Percentiles rank a stretch among this genome's conserved stretches.
Evolutionary conservation across 441 rosid species (phyloP).

Genomic region (Viola pubescens): DNA sequence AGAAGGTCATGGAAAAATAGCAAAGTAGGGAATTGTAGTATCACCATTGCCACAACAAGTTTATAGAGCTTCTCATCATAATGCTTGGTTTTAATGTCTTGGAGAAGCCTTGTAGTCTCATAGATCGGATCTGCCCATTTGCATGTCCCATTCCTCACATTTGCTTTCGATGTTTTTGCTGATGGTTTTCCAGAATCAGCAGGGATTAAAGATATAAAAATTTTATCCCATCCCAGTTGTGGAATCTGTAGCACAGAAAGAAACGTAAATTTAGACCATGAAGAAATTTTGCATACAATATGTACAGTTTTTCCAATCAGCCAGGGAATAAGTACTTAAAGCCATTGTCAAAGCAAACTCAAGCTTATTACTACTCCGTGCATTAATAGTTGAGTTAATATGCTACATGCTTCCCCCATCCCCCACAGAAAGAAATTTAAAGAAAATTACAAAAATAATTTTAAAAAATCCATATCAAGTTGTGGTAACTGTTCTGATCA

Average conservation of each 20-base stretch:
- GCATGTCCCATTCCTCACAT: slow-evolving; percentile 95
- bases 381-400: too few relatives aligned
- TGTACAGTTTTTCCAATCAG: too few relatives aligned
- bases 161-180: slow-evolving; percentile 92
- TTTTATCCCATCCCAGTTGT: slow-evolving; percentile 96
- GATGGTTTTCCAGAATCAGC: slow-evolving; percentile 89
- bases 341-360: too few relatives aligned
- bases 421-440: too few relatives aligned
- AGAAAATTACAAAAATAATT: too few relatives aligned
- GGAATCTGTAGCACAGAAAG: slow-evolving; percentile 49
- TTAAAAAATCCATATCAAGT: too few relatives aligned
- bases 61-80: slow-evolving; percentile 84
- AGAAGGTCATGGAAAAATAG: slow-evolving; percentile 5
- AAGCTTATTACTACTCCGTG: too few relatives aligned
- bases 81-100: slow-evolving; percentile 70
- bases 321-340: too few relatives aligned
- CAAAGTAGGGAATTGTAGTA: slow-evolving; percentile 13
- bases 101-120: slow-evolving; percentile 94
- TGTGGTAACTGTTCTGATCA: too few relatives aligned
- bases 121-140: slow-evolving; percentile 99
- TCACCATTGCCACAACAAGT: slow-evolving; percentile 85
- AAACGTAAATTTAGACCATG: slow-evolving; percentile 12
- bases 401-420: too few relatives aligned
- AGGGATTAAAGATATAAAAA: slow-evolving; percentile 83
- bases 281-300: neutral